These are phyloP conservation scores for Ceratocystis alfenasii DNA, from an alignment of 2,329 filamentous ascomycete genomes.

Conservation along the genomic window DNA sequence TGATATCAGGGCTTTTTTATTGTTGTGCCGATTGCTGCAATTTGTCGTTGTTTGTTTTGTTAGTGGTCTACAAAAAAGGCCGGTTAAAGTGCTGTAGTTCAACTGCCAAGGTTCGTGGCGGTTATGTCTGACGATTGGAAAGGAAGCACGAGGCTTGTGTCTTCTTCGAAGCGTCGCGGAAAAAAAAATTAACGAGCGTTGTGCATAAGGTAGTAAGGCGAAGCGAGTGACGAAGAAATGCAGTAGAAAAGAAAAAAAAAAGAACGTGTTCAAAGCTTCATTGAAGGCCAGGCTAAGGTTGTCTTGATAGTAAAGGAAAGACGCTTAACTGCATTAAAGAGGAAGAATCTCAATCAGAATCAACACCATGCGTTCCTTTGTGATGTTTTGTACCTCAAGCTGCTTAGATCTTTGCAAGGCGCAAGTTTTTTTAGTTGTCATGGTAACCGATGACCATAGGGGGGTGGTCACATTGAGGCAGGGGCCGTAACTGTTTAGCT, in stretches of 20 bases:
- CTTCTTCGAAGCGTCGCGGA: not conserved
- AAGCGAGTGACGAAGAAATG: conserved; percentile 1
- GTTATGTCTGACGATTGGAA: not conserved
- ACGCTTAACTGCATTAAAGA: not conserved
- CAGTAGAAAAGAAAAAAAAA: not conserved
- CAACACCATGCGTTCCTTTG: not conserved
- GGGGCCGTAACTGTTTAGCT: no score
- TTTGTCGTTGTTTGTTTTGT: conserved; percentile 5
- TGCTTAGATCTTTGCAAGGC: not conserved
- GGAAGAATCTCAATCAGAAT: not conserved
- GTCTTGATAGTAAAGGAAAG: not conserved
- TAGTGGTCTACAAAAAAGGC: not conserved
- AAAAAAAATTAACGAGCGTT: not conserved
- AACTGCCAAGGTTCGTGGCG: not conserved
- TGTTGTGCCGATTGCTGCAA: not conserved
- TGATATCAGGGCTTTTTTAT: not conserved
- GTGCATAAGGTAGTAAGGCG: not conserved
- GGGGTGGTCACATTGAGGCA: not conserved
- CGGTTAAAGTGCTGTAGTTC: not conserved
- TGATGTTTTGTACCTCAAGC: not conserved
- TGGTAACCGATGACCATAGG: not conserved
- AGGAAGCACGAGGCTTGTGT: not conserved
- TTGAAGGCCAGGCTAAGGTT: not conserved
- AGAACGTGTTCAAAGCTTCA: conserved; percentile 7
- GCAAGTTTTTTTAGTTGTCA: conserved; percentile 2